Base-by-base conservation (phyloP, 495 filamentous ascomycete genomes). In the Extremus antarcticus region DNA sequence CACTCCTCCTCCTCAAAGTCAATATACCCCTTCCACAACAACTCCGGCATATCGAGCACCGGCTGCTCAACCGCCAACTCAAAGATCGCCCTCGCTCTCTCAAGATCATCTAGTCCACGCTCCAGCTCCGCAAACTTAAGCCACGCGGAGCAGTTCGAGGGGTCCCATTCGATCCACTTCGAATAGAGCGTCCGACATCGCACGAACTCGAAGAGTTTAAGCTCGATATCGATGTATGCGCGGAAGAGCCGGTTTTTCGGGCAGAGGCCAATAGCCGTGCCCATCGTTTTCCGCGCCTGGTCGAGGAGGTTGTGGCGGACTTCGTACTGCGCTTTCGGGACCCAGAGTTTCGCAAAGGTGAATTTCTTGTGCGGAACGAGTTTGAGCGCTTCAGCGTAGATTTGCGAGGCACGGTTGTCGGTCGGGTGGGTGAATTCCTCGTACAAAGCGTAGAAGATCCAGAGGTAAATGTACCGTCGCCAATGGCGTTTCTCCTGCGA, bases 401-500 rank as follows among this genome's bases (percentile, higher is more conserved):
- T 88, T 63, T 95, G 86, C 25, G 87, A 79, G 8, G 91, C 89
- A 35, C 94, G 83, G 20, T 84, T 78, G 35, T 81, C 66, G 62
- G 97, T 90, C 59, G 85, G 84, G 22, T 79, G 79, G 53, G 89
- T 84, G 75, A 84, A 81, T 64, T 97, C 92, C 67, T 96, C 91
- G 81, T 84, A 97, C 17, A 95, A 70, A 0, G 94, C 92, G 70
- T 98, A 98, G 73, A 96, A 95, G 45, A 96, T 80, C 86, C 91
- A 98, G 2, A 98, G 78, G 68, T 95, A 98, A 57, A 98, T 94
- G 66, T 98, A 98, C 22, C 92, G 75, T 54, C 92, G 78, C 92
- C 92, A 98, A 69, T 97, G 90, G 38, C 92, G 80, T 74, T 98
- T 98, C 71, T 97, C 92, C 61, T 94, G 87, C 2, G 88, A 94